Conservation (phyloP, 2,329 filamentous ascomycete species). For the Emergomyces pasteurianus region DNA sequence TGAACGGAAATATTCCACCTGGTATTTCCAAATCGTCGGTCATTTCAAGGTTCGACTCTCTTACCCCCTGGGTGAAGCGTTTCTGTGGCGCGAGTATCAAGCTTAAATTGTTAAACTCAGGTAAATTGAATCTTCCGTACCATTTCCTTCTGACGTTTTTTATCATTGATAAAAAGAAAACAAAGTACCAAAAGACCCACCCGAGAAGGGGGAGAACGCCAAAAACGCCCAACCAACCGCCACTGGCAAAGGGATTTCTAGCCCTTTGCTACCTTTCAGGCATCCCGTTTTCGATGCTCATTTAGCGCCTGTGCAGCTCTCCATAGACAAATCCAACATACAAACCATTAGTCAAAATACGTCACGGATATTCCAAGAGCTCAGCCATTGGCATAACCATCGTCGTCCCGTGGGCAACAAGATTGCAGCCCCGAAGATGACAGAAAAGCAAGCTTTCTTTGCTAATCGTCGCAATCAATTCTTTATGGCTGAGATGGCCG, state of each 20-base stretch:
- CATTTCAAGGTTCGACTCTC: constrained; percentile 8
- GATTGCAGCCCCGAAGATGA: constrained; percentile 2
- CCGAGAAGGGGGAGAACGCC: not conserved
- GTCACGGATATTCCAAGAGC: constrained; percentile 18
- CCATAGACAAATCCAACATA: constrained; percentile 7
- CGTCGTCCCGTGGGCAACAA: constrained; percentile 15
- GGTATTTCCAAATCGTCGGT: constrained; percentile 6
- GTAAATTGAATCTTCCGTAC: not conserved
- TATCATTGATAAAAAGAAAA: not conserved
- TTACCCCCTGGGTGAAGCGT: constrained; percentile 3
- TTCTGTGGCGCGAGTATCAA: not conserved
- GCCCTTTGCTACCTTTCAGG: constrained; percentile 14
- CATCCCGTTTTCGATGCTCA: constrained; percentile 19
- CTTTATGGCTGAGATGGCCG: constrained; percentile 55
- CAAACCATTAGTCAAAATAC: constrained; percentile 4
- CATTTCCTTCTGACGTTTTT: not conserved
- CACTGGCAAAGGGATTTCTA: not conserved
- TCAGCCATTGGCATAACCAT: constrained; percentile 25
- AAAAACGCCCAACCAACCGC: not conserved
- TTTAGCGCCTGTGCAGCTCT: constrained; percentile 16
- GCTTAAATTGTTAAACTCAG: not conserved
- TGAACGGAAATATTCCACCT: not conserved
- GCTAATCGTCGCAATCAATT: constrained; percentile 45
- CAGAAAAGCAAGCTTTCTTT: constrained; percentile 24
- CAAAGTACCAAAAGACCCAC: not conserved